phyloP scores from a whole-genome alignment of 257 asterid species.

The Linderniella brevidens region DNA sequence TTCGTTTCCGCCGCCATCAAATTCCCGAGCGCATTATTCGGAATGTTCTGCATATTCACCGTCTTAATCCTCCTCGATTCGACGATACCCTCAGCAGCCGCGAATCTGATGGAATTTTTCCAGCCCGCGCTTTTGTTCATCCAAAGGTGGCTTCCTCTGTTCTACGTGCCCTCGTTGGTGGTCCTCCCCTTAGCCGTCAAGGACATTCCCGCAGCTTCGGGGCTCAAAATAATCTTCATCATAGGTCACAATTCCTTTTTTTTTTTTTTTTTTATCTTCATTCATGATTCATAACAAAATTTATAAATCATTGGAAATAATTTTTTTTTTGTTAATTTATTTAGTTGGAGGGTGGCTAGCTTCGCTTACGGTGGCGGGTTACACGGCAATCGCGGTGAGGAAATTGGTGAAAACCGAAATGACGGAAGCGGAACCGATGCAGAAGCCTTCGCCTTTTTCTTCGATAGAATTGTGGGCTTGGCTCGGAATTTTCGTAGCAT shows the following conservation, averaged over 20 bases:
- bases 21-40: conserved; percentile 89
- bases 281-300: not conserved
- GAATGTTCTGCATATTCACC: conserved; percentile 89
- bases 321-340: conserved; percentile 8
- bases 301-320: not conserved
- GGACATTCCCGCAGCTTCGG: conserved; percentile 91
- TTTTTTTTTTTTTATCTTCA: not conserved
- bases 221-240: conserved; percentile 55
- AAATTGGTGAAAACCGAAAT: conserved; percentile 75
- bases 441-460: conserved; percentile 77
- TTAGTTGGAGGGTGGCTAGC: conserved; percentile 96
- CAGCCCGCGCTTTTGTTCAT: conserved; percentile 92
- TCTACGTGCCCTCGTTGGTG: conserved; percentile 87
- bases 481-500: conserved; percentile 43
- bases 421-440: conserved; percentile 87
- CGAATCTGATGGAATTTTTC: conserved; percentile 62
- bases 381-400: conserved; percentile 75
- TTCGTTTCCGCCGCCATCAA: conserved; percentile 79
- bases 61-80: conserved; percentile 58
- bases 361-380: conserved; percentile 80
- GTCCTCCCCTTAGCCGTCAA: conserved; percentile 83
- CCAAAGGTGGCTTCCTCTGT: conserved; percentile 96
- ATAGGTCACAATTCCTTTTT: conserved; percentile 15
- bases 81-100: conserved; percentile 58
- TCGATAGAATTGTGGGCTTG: conserved; percentile 67